phyloP scores from a whole-genome alignment of 192 early-diverging fungal genomes.

The Coemansia sp. region DNA sequence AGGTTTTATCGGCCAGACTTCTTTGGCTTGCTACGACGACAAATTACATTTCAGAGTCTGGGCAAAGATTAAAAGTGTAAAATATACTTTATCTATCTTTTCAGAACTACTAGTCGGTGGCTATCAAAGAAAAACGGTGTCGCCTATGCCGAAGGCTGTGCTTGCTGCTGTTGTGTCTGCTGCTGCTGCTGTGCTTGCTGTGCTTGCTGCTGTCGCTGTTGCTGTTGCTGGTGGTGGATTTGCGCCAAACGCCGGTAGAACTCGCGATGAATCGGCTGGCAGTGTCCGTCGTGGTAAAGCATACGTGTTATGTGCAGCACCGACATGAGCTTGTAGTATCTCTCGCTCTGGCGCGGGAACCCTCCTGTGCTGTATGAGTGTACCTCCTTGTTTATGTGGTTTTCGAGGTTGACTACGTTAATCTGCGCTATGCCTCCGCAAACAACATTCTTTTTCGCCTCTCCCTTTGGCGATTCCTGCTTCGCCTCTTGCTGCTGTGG shows the following conservation, averaged over 20 bases:
- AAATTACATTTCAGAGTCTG: conserved; percentile 1
- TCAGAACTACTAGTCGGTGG: neutral
- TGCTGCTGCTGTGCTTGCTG: conserved; percentile 12
- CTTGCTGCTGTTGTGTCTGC: conserved; percentile 13
- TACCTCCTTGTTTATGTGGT: conserved; percentile 45
- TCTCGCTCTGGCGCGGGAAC: conserved; percentile 51
- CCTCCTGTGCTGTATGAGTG: conserved; percentile 45
- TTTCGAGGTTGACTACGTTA: conserved; percentile 36
- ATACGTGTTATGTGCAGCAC: conserved; percentile 52
- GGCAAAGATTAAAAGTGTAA: neutral
- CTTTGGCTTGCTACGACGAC: neutral
- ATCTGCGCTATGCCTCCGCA: conserved; percentile 50
- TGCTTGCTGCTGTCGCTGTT: conserved; percentile 11
- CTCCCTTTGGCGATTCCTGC: neutral
- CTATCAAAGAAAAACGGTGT: neutral
- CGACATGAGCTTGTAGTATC: conserved; percentile 56
- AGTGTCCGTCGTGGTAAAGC: conserved; percentile 53
- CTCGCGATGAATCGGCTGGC: conserved; percentile 52
- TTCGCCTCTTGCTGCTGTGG: conserved; percentile 1
- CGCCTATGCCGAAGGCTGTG: conserved; percentile 4
- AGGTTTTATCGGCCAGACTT: neutral
- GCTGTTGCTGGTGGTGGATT: conserved; percentile 52
- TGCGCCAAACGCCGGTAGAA: conserved; percentile 50
- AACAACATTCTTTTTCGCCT: conserved; percentile 19
- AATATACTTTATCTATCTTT: neutral